Percentiles rank a stretch among this genome's conserved stretches.
These are phyloP conservation scores for Kalmusia sp. DNA, from an alignment of 2,329 filamentous ascomycete species.

Conservation along the genomic window DNA sequence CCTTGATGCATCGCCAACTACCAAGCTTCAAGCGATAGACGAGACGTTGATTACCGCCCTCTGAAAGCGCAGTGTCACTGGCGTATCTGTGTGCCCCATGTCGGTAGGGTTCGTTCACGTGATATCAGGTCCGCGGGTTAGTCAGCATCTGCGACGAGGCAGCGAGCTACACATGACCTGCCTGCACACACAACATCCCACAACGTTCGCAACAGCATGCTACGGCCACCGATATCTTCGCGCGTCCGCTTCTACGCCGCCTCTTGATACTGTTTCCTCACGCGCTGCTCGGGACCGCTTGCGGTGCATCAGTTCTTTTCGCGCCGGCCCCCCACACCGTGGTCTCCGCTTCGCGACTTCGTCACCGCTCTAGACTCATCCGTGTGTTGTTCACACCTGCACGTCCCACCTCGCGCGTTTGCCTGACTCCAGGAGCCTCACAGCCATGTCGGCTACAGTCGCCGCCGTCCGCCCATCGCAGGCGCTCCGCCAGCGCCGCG, in stretches of 20 bases:
- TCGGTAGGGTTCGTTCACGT: too few relatives aligned
- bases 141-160: too few relatives aligned
- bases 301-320: conserved; percentile 1
- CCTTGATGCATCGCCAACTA: neutral
- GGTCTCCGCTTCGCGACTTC: neutral
- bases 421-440: neutral
- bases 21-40: too few relatives aligned
- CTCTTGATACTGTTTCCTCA: neutral
- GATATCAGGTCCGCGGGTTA: too few relatives aligned
- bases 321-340: conserved; percentile 8
- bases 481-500: conserved; percentile 52
- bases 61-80: too few relatives aligned
- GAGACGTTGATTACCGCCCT: too few relatives aligned
- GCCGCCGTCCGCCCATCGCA: conserved; percentile 46
- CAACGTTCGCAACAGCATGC: neutral
- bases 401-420: neutral
- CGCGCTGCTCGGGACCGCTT: neutral
- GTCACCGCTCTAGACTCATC: conserved; percentile 1
- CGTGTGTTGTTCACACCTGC: neutral
- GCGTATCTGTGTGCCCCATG: too few relatives aligned
- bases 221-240: neutral
- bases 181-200: too few relatives aligned
- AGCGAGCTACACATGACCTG: too few relatives aligned
- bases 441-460: conserved; percentile 42
- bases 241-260: neutral